phyloP scores from a whole-genome alignment of 805 yeast species.

The Nakazawaea holstii region DNA sequence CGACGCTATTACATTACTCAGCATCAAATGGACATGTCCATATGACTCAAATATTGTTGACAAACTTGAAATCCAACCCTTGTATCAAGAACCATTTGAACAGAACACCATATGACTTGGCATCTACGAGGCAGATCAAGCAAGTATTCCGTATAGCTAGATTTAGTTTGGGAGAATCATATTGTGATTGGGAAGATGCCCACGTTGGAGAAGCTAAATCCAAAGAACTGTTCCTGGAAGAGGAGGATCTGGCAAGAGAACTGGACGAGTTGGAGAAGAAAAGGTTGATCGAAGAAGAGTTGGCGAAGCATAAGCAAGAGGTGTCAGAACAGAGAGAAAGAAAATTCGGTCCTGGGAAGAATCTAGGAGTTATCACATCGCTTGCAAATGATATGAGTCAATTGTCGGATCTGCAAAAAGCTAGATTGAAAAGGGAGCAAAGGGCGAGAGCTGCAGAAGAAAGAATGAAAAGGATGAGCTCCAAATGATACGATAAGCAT shows the following conservation, averaged over 20 bases:
- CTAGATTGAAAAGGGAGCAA: constrained; percentile 84
- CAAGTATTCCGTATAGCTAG: constrained; percentile 68
- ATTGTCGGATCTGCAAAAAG: constrained; percentile 54
- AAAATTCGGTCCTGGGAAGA: constrained; percentile 32
- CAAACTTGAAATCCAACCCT: constrained; percentile 69
- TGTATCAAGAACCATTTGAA: constrained; percentile 44
- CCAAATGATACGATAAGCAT: too few species aligned
- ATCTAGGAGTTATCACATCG: constrained; percentile 18
- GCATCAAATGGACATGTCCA: constrained; percentile 61
- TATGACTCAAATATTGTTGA: constrained; percentile 59
- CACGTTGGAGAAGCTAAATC: constrained; percentile 58
- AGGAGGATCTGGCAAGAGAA: constrained; percentile 31
- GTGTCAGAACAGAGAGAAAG: constrained; percentile 22
- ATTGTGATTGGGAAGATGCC: constrained; percentile 65
- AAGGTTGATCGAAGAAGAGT: constrained; percentile 35
- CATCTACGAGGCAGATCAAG: constrained; percentile 38
- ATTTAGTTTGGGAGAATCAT: constrained; percentile 57
- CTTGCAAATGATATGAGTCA: constrained; percentile 18
- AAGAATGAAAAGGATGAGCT: constrained; percentile 39
- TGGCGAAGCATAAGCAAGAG: constrained; percentile 35
- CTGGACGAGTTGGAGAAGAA: constrained; percentile 34
- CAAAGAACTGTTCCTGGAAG: constrained; percentile 48
- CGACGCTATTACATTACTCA: constrained; percentile 78
- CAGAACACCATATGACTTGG: constrained; percentile 65
- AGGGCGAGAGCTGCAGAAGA: constrained; percentile 97